Conservation (phyloP, 139 green algal species). For the Volvox africanus region DNA sequence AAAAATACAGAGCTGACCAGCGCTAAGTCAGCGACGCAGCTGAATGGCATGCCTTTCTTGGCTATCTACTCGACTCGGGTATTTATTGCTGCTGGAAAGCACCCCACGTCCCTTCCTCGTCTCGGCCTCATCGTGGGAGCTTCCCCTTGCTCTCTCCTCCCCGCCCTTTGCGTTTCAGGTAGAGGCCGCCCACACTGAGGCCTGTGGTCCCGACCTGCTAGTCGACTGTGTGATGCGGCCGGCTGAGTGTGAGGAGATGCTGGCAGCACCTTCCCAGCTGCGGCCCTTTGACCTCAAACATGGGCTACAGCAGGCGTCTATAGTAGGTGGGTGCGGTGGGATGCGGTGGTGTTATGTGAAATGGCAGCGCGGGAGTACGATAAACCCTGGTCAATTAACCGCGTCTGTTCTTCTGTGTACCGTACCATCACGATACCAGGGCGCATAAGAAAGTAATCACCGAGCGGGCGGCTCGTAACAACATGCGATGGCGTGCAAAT, state of each 20-base stretch:
- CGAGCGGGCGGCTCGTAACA: no score
- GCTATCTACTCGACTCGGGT: no score
- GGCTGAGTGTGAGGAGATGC: slow-evolving; percentile 32
- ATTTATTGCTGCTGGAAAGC: no score
- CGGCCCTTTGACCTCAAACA: slow-evolving; percentile 74
- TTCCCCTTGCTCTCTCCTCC: neutral
- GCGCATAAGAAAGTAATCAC: no score
- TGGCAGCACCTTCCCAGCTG: slow-evolving; percentile 21
- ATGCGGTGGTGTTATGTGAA: neutral
- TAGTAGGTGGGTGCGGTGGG: slow-evolving; percentile 60
- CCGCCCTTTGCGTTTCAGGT: slow-evolving; percentile 3
- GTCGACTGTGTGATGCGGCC: slow-evolving; percentile 24
- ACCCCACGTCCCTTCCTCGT: neutral
- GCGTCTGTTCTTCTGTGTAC: no score
- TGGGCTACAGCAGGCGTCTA: slow-evolving; percentile 76
- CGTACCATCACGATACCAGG: no score
- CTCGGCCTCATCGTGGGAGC: neutral
- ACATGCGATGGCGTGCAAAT: no score
- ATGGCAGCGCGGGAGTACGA: no score
- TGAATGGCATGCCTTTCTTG: no score
- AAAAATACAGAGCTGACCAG: no score
- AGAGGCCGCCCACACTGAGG: slow-evolving; percentile 1
- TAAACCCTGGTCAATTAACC: no score
- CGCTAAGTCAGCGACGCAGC: no score
- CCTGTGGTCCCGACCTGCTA: neutral